Conservation (phyloP, 2,329 filamentous ascomycete genomes). For the Colletotrichum tabaci region DNA sequence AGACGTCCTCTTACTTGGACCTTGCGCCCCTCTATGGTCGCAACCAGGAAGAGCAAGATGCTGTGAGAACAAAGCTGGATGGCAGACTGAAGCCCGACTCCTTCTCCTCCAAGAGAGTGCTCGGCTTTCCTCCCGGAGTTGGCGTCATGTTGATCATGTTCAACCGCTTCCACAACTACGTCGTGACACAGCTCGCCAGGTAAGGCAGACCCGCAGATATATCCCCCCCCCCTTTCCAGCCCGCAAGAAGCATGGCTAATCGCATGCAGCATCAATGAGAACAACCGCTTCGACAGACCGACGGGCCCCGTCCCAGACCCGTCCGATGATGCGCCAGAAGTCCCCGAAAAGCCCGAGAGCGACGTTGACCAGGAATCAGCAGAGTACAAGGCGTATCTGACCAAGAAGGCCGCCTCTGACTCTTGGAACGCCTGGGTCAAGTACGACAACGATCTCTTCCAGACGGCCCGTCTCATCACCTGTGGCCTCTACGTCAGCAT, state of each 20-base stretch:
- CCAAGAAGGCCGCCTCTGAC: background rate
- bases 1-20: constrained; percentile 63
- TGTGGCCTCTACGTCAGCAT: constrained; percentile 72
- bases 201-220: background rate
- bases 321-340: background rate
- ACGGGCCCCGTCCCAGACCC: background rate
- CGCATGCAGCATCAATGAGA: constrained; percentile 57
- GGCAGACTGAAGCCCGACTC: constrained; percentile 69
- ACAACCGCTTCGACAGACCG: constrained; percentile 52
- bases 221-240: background rate
- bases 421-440: constrained; percentile 50
- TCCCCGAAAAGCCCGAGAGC: constrained; percentile 46
- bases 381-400: constrained; percentile 2
- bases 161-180: constrained; percentile 54
- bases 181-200: constrained; percentile 43
- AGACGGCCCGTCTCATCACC: constrained; percentile 60
- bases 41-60: constrained; percentile 64
- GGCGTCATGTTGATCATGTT: constrained; percentile 68
- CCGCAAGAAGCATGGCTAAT: constrained; percentile 40
- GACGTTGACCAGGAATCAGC: background rate
- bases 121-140: constrained; percentile 68
- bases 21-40: constrained; percentile 67
- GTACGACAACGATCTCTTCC: constrained; percentile 57
- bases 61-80: constrained; percentile 63
- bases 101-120: constrained; percentile 66